Conservation (phyloP, 129 eudicot species). For the Tanacetum coccineum region DNA sequence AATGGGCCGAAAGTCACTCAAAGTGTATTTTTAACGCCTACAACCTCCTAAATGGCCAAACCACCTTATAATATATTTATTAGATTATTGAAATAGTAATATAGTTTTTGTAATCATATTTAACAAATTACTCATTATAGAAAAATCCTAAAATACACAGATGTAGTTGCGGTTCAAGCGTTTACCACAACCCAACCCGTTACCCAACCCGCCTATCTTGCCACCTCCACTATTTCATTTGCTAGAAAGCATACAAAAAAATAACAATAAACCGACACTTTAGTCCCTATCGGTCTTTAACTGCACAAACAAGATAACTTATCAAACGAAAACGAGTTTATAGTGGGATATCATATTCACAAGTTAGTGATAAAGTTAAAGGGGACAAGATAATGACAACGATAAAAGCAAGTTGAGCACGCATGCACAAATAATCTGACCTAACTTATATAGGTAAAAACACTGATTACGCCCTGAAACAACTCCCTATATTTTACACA, state of each 20-base stretch:
- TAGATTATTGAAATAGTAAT: too few relatives aligned
- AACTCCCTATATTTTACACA: not conserved
- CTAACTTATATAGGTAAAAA: constrained; percentile 33
- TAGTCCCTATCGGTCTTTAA: constrained; percentile 17
- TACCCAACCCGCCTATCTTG: too few relatives aligned
- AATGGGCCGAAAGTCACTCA: not conserved
- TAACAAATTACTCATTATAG: not conserved
- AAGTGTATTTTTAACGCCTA: not conserved
- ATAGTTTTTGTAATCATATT: too few relatives aligned
- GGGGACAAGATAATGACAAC: constrained; percentile 21
- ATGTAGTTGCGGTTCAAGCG: too few relatives aligned
- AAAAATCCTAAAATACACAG: not conserved
- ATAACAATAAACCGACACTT: constrained; percentile 2
- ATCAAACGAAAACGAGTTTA: constrained; percentile 18
- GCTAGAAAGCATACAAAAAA: not conserved
- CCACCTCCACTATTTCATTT: not conserved
- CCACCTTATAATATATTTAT: too few relatives aligned
- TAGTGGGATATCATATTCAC: constrained; percentile 30
- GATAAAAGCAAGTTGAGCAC: constrained; percentile 30
- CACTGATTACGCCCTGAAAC: constrained; percentile 10
- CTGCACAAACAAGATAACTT: constrained; percentile 25
- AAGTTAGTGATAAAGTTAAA: constrained; percentile 33
- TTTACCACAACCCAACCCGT: too few relatives aligned
- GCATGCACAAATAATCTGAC: constrained; percentile 32
- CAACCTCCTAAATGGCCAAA: too few relatives aligned